These are phyloP conservation scores for Blastobotrys apis DNA, from an alignment of 1,139 yeast genomes.

Conservation along the genomic window DNA sequence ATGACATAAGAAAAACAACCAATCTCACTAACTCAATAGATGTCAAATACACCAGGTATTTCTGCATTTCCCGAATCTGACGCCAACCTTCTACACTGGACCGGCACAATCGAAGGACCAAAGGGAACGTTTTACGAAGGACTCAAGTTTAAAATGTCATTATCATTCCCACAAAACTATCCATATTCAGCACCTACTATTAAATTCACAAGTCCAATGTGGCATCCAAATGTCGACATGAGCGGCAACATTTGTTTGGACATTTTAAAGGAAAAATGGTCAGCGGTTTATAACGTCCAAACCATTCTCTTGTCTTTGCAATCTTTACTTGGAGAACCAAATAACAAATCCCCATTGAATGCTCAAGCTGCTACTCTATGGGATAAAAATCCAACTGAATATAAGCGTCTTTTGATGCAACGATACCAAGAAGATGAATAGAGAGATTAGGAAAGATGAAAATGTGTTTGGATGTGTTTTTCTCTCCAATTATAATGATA, in stretches of 20 bases:
- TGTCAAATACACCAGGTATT: conserved; percentile 47
- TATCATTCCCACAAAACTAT: conserved; percentile 55
- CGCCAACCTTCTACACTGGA: conserved; percentile 54
- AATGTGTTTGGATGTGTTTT: no score
- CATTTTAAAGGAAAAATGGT: conserved; percentile 59
- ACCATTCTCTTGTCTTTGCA: conserved; percentile 57
- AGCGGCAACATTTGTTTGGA: conserved; percentile 59
- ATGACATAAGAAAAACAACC: background rate
- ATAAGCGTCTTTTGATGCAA: conserved; percentile 42
- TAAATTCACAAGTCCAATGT: conserved; percentile 59
- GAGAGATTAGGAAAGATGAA: no score
- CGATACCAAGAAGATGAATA: conserved; percentile 40
- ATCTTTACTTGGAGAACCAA: conserved; percentile 53
- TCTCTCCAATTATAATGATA: background rate
- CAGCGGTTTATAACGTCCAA: conserved; percentile 62
- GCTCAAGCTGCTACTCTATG: conserved; percentile 49
- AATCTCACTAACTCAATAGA: conserved; percentile 23
- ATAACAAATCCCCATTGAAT: conserved; percentile 49
- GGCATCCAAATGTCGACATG: conserved; percentile 70
- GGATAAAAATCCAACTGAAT: conserved; percentile 44
- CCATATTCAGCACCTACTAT: conserved; percentile 61
- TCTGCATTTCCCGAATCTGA: conserved; percentile 52
- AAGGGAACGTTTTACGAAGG: conserved; percentile 56
- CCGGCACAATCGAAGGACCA: conserved; percentile 62
- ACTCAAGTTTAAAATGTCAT: conserved; percentile 48